Base-by-base conservation (phyloP, 805 yeast species). In the Hanseniaspora lindneri region DNA sequence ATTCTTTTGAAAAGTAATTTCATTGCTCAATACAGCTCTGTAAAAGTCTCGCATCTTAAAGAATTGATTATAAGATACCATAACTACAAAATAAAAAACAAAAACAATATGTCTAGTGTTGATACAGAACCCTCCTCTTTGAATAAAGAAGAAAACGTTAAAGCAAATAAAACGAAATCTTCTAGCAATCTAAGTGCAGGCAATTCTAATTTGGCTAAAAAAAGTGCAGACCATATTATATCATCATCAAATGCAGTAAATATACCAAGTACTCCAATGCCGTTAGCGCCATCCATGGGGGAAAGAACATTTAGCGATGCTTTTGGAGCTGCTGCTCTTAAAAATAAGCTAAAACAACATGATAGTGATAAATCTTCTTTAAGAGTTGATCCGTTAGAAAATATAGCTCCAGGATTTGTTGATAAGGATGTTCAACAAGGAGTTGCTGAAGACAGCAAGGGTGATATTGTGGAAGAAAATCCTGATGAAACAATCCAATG, bases 1-100 rank as follows among this genome's bases (percentile, higher is more conserved):
- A 95, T 83, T 36, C 66, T 92, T 40, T 64, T 77, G 50, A 84
- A 80, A 58, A 74, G 87, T 44, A 83, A 76, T 61, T 81, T 89
- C 53, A 74, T 92, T 44, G 75, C 75, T 54, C 61, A 69, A 39
- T 77, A 82, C 60, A 78, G 76, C 54, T 73, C 71, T 53, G 60
- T 73, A 2, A 76, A 87, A 3, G 80, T 86, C 0, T 44, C 72
- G 2, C 64, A 74, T 0, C 64, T 92, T 51, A 78, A 78, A 53
- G 96, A 87, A 59, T 67, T 92, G 21, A 78, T 92, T 5, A 72
- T 83, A 2, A 68, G 84, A 51, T 83, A 83, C 57, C 64, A 83
- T 36, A 56, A 80, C 19, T 83, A 88, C 82, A 69, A 98, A 63
- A 94, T 77, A 63, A 77, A 70, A 55, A 59, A 55, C n/a, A 72